Percentiles rank a stretch among this genome's conserved stretches.
Evolutionary conservation across 345 rosid genomes (phyloP).

Genomic region (Euclidium syriacum): DNA sequence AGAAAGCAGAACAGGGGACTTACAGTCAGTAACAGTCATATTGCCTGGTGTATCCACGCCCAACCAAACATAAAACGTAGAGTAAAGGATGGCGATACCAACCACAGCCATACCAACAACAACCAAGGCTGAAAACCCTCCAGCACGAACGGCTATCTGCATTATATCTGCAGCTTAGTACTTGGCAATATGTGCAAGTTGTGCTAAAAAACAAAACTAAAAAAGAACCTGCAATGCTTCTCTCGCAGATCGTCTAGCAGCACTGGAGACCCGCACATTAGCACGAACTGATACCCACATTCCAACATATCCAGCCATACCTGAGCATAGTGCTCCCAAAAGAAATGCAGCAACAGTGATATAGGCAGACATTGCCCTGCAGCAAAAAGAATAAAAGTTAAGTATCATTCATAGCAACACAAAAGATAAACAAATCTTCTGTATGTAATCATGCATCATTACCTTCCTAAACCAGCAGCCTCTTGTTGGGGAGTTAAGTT

Average conservation of each 20-base stretch:
- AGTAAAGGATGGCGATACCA: conserved; percentile 91
- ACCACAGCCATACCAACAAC: conserved; percentile 99
- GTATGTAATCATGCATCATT: conserved; percentile 12
- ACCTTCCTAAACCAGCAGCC: conserved; percentile 98
- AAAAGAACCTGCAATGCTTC: conserved; percentile 93
- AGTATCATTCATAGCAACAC: conserved; percentile 15
- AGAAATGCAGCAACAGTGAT: conserved; percentile 96
- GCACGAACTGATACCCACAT: conserved; percentile 99
- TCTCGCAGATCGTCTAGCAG: conserved; percentile 98
- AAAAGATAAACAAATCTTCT: conserved; percentile 1
- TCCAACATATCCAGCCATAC: conserved; percentile 93
- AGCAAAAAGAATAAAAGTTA: conserved; percentile 22
- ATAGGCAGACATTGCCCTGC: conserved; percentile 75
- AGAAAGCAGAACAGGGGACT: conserved; percentile 33
- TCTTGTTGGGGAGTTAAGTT: conserved; percentile 91
- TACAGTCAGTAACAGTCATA: conserved; percentile 90
- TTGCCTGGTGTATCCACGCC: conserved; percentile 81
- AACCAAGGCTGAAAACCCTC: conserved; percentile 96
- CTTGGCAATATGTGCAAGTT: background rate
- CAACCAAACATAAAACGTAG: conserved; percentile 90
- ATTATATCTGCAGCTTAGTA: conserved; percentile 30
- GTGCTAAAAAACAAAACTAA: conserved; percentile 12
- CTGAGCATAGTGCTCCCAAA: conserved; percentile 91
- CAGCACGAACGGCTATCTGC: conserved; percentile 95
- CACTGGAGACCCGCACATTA: conserved; percentile 97